Evolutionary conservation across 2,329 filamentous ascomycete genomes (phyloP).

Genomic region (Colletotrichum plurivorum): DNA sequence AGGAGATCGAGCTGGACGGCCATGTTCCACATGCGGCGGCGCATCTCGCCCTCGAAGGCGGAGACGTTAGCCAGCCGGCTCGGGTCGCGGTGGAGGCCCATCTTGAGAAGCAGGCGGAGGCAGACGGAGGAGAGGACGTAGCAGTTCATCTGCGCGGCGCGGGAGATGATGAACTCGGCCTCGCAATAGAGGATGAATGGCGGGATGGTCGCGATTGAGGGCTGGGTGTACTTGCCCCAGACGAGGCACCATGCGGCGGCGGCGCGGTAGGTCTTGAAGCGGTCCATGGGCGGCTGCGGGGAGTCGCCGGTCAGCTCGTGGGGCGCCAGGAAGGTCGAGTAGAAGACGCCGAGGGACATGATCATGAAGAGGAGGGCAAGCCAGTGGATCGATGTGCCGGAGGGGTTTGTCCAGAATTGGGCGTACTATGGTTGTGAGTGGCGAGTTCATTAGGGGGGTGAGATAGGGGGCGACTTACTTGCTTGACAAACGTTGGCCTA

Average conservation of each 20-base stretch:
- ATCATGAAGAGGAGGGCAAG: slow-evolving; percentile 66
- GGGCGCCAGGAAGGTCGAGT: slow-evolving; percentile 59
- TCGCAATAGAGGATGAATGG: slow-evolving; percentile 68
- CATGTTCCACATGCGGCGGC: slow-evolving; percentile 67
- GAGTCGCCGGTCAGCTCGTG: slow-evolving; percentile 61
- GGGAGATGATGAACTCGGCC: slow-evolving; percentile 66
- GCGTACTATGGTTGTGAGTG: slow-evolving; percentile 55
- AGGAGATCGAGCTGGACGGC: slow-evolving; percentile 73
- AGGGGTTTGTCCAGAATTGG: slow-evolving; percentile 63
- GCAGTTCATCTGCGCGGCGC: slow-evolving; percentile 66
- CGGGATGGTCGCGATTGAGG: slow-evolving; percentile 63
- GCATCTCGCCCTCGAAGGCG: slow-evolving; percentile 68
- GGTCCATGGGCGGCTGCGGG: slow-evolving; percentile 55
- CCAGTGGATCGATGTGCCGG: slow-evolving; percentile 58
- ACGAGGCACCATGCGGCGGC: slow-evolving; percentile 67
- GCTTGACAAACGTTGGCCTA: slow-evolving; percentile 64
- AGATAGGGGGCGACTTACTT: slow-evolving; percentile 54
- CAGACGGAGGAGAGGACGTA: slow-evolving; percentile 66
- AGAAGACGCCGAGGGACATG: slow-evolving; percentile 59
- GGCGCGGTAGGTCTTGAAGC: slow-evolving; percentile 62
- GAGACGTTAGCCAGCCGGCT: slow-evolving; percentile 64
- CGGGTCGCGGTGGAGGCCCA: slow-evolving; percentile 72
- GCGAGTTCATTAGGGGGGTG: neutral
- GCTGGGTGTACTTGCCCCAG: slow-evolving; percentile 64
- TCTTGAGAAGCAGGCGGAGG: slow-evolving; percentile 69